Evolutionary conservation across 495 filamentous ascomycete species (phyloP).

Genomic region (Cetradonia linearis): DNA sequence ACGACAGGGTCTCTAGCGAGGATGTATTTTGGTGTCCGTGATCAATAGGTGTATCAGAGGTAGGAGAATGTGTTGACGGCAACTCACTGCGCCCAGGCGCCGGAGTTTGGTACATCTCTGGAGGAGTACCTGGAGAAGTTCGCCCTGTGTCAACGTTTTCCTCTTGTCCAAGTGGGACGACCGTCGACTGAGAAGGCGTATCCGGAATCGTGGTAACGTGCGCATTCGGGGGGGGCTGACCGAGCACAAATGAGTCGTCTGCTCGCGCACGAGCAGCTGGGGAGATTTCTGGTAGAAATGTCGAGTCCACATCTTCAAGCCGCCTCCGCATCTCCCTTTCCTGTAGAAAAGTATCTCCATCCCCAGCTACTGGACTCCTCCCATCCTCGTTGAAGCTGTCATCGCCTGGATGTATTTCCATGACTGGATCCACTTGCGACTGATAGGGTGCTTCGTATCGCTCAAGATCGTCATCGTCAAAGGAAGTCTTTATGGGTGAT

Average conservation of each 20-base stretch:
- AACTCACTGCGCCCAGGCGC: constrained; percentile 30
- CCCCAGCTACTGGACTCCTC: constrained; percentile 28
- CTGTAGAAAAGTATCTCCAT: constrained; percentile 44
- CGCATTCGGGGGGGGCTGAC: neutral
- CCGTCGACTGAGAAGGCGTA: neutral
- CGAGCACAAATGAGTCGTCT: constrained; percentile 60
- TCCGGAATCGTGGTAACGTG: neutral
- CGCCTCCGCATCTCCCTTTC: constrained; percentile 59
- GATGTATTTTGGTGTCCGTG: constrained; percentile 38
- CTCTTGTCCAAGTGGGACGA: neutral
- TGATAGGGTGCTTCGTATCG: constrained; percentile 2
- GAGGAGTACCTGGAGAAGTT: constrained; percentile 35
- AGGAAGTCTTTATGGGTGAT: constrained; percentile 33
- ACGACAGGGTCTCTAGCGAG: constrained; percentile 49
- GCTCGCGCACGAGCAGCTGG: constrained; percentile 27
- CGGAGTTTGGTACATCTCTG: constrained; percentile 39
- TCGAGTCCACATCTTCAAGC: constrained; percentile 80
- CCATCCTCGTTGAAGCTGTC: constrained; percentile 32
- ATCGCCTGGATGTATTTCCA: constrained; percentile 7
- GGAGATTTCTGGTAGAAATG: constrained; percentile 54
- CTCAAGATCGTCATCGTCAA: constrained; percentile 23
- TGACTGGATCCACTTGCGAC: neutral
- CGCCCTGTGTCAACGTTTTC: constrained; percentile 16
- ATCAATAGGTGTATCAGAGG: constrained; percentile 24
- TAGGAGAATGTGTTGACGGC: constrained; percentile 20